Evolutionary conservation across 1,139 yeast species (phyloP), one percentile per base, ranked within the genome.

Genomic region (Geotrichum restrictum): DNA sequence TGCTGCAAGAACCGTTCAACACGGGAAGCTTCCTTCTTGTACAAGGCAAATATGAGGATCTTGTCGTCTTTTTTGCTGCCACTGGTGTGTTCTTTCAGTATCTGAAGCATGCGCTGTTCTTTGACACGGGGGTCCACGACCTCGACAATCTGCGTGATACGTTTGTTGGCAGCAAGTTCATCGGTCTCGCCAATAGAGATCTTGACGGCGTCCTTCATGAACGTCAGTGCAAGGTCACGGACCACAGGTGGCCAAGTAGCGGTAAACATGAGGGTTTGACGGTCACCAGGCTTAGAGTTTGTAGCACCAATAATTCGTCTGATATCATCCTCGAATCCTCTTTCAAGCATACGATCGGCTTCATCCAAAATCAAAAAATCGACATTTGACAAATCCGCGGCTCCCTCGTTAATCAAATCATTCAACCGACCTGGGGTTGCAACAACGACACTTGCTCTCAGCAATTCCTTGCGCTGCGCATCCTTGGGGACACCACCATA

Each of bases 401-500:
- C 79, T 8, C 95, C 95, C 66, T 93, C 98, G 60, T 91, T 85
- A 60, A 93, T 76, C 65, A 94, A 77, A 74, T 93, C 99, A 57
- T 89, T 79, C 64, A 94, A 76, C 69, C 99, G 82, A 60, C 99
- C 99, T 13, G 98, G 98, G 4, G 98, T 94, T 37, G 98, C 98
- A 63, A 94, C 88, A 14, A 91, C 94, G 57, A 89, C 83, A 62
- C 84, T 83, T 32, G 86, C 79, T 52, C 69, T 78, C 58, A 75
- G 78, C 60, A 91, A 73, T 56, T 83, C 81, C 56, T 71, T 74
- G 64, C 91, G 80, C 73, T 93, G 99, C 57, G 86, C 95, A 59
- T 88, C 94, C 69, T 93, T 93, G 60, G 96, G 86, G 52, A 94
- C 98, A 71, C 99, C 99, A 59, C 99, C 99, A 64, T 94, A 94